phyloP scores from a whole-genome alignment of 306 rosid species.

The Glycyrrhiza uralensis region DNA sequence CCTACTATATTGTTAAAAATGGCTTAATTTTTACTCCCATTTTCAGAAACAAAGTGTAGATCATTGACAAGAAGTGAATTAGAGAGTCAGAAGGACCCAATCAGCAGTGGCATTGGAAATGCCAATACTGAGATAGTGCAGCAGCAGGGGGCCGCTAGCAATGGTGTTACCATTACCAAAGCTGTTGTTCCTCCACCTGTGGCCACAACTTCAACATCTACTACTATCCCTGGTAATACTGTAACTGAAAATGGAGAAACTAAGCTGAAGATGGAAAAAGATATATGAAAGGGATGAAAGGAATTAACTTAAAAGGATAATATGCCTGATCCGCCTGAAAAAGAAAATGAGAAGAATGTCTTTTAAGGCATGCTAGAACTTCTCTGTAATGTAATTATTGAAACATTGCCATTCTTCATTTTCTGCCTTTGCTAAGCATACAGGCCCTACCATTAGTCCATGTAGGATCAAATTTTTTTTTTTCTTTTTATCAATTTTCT shows the following conservation, averaged over 20 bases:
- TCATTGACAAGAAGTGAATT: conserved; percentile 65
- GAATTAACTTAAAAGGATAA: conserved; percentile 45
- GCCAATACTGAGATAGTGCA: conserved; percentile 39
- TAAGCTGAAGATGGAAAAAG: conserved; percentile 44
- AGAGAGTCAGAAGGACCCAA: conserved; percentile 47
- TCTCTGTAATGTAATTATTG: conserved; percentile 26
- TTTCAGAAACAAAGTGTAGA: conserved; percentile 82
- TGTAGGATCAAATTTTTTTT: conserved; percentile 36
- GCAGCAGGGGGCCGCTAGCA: conserved; percentile 40
- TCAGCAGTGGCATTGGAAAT: conserved; percentile 45
- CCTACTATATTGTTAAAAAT: conserved; percentile 9
- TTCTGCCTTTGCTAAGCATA: conserved; percentile 30
- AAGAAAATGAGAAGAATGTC: background rate
- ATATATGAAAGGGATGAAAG: conserved; percentile 34
- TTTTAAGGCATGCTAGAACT: conserved; percentile 31
- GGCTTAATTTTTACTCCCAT: conserved; percentile 18
- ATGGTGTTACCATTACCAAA: conserved; percentile 51
- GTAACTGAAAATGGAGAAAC: conserved; percentile 53
- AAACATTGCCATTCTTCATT: conserved; percentile 23
- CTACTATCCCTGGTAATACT: conserved; percentile 28
- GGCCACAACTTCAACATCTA: conserved; percentile 43
- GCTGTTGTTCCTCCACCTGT: conserved; percentile 34
- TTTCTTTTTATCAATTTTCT: conserved; percentile 27
- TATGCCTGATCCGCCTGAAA: conserved; percentile 22
- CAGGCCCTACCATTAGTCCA: conserved; percentile 36